phyloP scores from a whole-genome alignment of 225 moss, liverwort and hornwort species.

The Bryum argenteum region DNA sequence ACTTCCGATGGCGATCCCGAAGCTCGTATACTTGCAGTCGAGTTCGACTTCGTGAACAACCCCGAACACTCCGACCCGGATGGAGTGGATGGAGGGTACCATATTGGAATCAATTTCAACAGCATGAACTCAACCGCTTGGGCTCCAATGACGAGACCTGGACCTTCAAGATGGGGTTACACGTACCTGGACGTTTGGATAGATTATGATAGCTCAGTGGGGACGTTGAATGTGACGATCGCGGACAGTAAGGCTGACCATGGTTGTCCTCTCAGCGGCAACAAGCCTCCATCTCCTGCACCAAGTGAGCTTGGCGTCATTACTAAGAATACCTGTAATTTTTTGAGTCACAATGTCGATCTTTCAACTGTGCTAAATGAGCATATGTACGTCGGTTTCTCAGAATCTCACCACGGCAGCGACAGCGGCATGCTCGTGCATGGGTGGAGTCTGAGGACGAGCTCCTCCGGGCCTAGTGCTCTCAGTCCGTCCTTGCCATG shows the following conservation, averaged over 20 bases:
- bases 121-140: not conserved
- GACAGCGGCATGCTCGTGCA: no score
- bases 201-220: not conserved
- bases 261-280: rapidly evolving
- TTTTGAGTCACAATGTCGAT: not conserved
- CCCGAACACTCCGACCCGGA: not conserved
- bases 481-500: not conserved
- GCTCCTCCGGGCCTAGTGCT: not conserved
- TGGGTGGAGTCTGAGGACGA: not conserved
- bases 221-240: not conserved
- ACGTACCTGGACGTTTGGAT: conserved; percentile 2
- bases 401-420: not conserved
- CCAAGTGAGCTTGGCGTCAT: rapidly evolving
- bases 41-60: not conserved
- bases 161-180: no score
- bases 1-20: not conserved
- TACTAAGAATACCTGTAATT: rapidly evolving
- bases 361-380: not conserved
- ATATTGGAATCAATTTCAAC: conserved; percentile 12
- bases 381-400: not conserved
- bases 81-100: not conserved
- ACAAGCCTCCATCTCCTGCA: not conserved
- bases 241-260: rapidly evolving
- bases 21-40: not conserved
- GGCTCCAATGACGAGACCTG: not conserved